Evolutionary conservation across 2,329 filamentous ascomycete genomes (phyloP).

Genomic region (Paecilomyces formosus): DNA sequence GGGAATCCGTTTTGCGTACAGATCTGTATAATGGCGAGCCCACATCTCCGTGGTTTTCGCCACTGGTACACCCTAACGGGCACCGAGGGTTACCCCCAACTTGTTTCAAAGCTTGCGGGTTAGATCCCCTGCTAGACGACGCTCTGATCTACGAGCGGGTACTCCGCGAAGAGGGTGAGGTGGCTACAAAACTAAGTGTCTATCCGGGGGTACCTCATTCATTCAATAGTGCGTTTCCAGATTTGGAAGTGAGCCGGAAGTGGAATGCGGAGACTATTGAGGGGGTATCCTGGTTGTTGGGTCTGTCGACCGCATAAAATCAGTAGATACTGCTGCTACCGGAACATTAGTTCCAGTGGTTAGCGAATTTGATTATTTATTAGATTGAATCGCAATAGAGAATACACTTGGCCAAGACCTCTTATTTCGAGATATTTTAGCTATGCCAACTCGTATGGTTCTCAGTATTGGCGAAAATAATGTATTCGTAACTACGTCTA

Average conservation of each 20-base stretch:
- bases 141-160: constrained; percentile 16
- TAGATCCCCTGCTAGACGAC: constrained; percentile 20
- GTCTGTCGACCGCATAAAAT: too few relatives aligned
- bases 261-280: constrained; percentile 13
- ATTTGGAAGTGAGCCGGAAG: constrained; percentile 14
- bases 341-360: too few relatives aligned
- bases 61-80: constrained; percentile 9
- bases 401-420: too few relatives aligned
- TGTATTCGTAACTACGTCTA: too few relatives aligned
- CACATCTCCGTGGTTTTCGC: not conserved
- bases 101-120: constrained; percentile 18
- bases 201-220: constrained; percentile 26
- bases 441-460: too few relatives aligned
- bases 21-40: constrained; percentile 1
- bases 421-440: too few relatives aligned
- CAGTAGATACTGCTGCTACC: too few relatives aligned
- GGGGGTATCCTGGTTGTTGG: constrained; percentile 2
- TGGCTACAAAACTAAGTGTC: constrained; percentile 20
- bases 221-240: constrained; percentile 19
- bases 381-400: too few relatives aligned
- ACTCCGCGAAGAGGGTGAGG: constrained; percentile 13
- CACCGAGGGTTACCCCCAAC: constrained; percentile 18
- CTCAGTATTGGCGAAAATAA: too few relatives aligned
- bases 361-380: too few relatives aligned
- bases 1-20: too few relatives aligned